Conservation (phyloP, 2,329 filamentous ascomycete genomes). For the Hypoxylon sp. region DNA sequence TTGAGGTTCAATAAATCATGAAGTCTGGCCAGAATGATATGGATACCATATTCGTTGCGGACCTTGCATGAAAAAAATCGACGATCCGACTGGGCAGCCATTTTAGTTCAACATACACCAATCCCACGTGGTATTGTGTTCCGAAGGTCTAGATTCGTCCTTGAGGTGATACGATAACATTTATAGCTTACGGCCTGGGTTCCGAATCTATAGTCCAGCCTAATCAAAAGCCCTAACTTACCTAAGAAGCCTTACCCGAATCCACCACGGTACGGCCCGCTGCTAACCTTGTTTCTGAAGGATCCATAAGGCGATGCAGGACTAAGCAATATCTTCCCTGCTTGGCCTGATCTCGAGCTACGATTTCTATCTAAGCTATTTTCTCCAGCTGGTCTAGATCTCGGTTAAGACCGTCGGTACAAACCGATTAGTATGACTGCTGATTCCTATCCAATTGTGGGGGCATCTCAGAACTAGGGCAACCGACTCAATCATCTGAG, state of each 20-base stretch:
- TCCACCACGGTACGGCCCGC: background rate
- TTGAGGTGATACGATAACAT: background rate
- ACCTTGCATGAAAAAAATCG: conserved; percentile 4
- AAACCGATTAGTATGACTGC: background rate
- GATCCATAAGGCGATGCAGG: background rate
- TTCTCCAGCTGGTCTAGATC: conserved; percentile 7
- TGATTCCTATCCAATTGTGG: conserved; percentile 6
- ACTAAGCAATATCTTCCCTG: conserved; percentile 1
- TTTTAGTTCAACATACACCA: background rate
- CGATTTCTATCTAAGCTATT: background rate
- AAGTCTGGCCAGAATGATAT: conserved; percentile 16
- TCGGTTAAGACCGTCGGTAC: background rate
- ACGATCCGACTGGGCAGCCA: background rate
- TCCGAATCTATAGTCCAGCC: background rate
- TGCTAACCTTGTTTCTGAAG: background rate
- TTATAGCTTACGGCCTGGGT: background rate
- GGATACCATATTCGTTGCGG: background rate
- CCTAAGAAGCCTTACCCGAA: background rate
- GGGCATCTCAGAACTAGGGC: background rate
- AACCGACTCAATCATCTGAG: conserved; percentile 3
- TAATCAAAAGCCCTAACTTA: background rate
- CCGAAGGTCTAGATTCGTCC: background rate
- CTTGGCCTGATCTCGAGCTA: background rate
- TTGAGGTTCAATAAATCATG: background rate
- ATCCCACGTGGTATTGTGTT: background rate